These are phyloP conservation scores for Meredithiella fracta DNA, from an alignment of 2,329 filamentous ascomycete species.

Conservation along the genomic window DNA sequence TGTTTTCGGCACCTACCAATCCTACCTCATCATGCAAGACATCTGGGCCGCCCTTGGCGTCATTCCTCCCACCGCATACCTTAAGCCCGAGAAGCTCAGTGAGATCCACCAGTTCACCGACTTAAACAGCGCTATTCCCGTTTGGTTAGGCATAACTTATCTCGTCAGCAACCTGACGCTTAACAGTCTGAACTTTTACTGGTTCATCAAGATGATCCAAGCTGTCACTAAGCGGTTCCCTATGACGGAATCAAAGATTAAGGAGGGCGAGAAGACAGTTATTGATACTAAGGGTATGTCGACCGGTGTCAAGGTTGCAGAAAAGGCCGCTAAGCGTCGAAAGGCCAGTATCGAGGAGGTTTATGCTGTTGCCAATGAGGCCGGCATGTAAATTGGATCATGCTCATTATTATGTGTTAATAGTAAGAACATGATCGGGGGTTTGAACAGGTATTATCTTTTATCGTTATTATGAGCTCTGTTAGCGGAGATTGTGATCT, in stretches of 20 bases:
- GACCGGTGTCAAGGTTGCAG: constrained; percentile 9
- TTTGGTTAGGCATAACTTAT: constrained; percentile 55
- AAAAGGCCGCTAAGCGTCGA: constrained; percentile 8
- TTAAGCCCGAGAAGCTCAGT: constrained; percentile 25
- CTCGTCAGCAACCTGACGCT: constrained; percentile 53
- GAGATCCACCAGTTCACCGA: constrained; percentile 27
- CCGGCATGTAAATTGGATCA: constrained; percentile 2
- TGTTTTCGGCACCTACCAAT: constrained; percentile 61
- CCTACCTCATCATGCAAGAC: constrained; percentile 51
- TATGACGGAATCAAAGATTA: neutral
- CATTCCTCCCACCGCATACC: constrained; percentile 14
- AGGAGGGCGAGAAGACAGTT: neutral
- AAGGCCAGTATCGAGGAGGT: constrained; percentile 9
- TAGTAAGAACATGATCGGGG: too few relatives aligned
- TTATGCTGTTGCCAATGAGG: constrained; percentile 7
- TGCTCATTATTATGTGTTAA: neutral
- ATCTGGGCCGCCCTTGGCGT: constrained; percentile 32
- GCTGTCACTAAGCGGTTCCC: constrained; percentile 63
- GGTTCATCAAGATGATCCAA: constrained; percentile 76
- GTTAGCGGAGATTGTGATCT: neutral
- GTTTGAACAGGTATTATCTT: too few relatives aligned
- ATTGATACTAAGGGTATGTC: constrained; percentile 3
- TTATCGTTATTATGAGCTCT: too few relatives aligned
- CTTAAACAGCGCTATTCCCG: constrained; percentile 37
- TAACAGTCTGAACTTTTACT: constrained; percentile 65